These are phyloP conservation scores for Tylopilus cervinicoccineus DNA, from an alignment of 768 basidiomycete genomes.

Conservation along the genomic window DNA sequence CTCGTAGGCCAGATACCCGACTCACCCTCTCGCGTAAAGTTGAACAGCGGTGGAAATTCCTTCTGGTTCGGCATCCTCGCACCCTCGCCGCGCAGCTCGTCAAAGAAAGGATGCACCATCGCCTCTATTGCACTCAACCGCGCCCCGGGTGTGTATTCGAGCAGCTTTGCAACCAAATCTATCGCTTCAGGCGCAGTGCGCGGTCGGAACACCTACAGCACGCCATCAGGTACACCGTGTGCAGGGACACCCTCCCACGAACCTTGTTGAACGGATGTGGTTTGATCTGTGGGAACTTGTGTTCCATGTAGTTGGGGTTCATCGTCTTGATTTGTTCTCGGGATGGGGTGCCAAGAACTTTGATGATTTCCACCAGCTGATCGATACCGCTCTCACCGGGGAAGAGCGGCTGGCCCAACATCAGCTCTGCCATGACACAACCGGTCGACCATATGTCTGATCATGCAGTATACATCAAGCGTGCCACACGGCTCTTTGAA, in stretches of 20 bases:
- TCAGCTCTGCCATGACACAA: conserved; percentile 99
- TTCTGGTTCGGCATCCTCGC: conserved; percentile 96
- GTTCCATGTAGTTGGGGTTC: conserved; percentile 99
- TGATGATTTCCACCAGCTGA: conserved; percentile 99
- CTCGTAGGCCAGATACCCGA: conserved; percentile 4
- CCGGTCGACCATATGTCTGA: conserved; percentile 99
- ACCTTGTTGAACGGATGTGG: conserved; percentile 99
- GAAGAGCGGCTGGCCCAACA: conserved; percentile 98
- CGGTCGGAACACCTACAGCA: conserved; percentile 87
- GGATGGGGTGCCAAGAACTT: conserved; percentile 96
- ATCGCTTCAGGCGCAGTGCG: conserved; percentile 96
- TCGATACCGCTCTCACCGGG: conserved; percentile 99
- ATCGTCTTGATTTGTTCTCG: conserved; percentile 99
- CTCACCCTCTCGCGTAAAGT: conserved; percentile 95
- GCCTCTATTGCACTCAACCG: conserved; percentile 87
- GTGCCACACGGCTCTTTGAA: background rate
- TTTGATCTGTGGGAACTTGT: conserved; percentile 99
- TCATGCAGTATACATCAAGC: conserved; percentile 6
- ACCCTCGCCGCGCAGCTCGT: conserved; percentile 87
- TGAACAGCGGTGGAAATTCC: conserved; percentile 90
- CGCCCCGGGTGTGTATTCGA: conserved; percentile 97
- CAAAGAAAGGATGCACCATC: conserved; percentile 96
- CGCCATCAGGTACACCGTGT: conserved; percentile 13
- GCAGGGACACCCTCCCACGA: conserved; percentile 1
- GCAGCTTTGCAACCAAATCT: conserved; percentile 87